Evolutionary conservation across 768 basidiomycete genomes (phyloP).

Genomic region (Melanogaster broomeanus): DNA sequence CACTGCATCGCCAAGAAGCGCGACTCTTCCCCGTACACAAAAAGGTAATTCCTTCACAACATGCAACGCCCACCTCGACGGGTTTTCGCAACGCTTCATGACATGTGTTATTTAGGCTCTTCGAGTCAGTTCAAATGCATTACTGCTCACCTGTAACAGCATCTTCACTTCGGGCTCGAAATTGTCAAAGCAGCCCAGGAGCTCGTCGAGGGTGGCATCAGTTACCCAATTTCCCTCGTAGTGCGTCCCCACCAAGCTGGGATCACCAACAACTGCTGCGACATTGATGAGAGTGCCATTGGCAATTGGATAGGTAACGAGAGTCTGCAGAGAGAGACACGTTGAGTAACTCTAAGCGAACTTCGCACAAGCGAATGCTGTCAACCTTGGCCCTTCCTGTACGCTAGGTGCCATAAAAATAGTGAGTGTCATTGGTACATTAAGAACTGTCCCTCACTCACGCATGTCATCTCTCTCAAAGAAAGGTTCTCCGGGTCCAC

Average conservation of each 20-base stretch:
- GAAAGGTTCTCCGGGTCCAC: conserved; percentile 23
- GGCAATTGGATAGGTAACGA: conserved; percentile 42
- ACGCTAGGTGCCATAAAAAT: conserved; percentile 9
- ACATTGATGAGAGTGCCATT: conserved; percentile 39
- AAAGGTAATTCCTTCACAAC: conserved; percentile 41
- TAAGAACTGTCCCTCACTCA: conserved; percentile 15
- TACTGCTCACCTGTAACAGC: conserved; percentile 27
- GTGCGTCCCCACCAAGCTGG: conserved; percentile 26
- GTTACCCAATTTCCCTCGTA: conserved; percentile 35
- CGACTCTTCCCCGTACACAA: conserved; percentile 41
- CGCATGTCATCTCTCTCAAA: conserved; percentile 17
- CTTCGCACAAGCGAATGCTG: neutral
- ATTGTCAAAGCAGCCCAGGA: conserved; percentile 27
- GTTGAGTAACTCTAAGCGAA: neutral
- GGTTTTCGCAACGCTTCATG: conserved; percentile 35
- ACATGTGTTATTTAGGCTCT: neutral
- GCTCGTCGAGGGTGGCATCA: conserved; percentile 34
- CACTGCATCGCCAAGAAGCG: conserved; percentile 54
- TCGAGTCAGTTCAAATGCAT: neutral
- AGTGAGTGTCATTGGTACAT: conserved; percentile 15
- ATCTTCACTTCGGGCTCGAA: conserved; percentile 40
- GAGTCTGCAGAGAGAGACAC: conserved; percentile 28
- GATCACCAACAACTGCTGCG: conserved; percentile 31
- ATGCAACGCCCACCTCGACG: conserved; percentile 48
- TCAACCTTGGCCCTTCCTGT: conserved; percentile 9